Conservation (phyloP, 1,284 basidiomycete genomes). For the Thelephora terrestris region DNA sequence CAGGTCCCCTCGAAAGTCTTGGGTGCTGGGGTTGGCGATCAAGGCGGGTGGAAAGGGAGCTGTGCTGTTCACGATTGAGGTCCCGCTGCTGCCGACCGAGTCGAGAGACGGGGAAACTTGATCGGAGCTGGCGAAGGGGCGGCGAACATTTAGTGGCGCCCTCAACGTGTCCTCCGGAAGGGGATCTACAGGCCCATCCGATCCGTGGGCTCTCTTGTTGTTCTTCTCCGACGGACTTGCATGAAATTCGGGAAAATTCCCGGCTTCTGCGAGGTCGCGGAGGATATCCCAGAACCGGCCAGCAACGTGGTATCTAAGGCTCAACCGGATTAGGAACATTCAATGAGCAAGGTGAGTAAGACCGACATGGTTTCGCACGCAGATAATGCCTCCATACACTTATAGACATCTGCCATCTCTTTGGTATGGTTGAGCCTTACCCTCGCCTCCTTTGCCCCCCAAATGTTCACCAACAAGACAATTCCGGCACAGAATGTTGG, state of each 20-base stretch:
- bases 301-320: conserved; percentile 26
- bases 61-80: too few species aligned
- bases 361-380: conserved; percentile 35
- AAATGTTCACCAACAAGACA: conserved; percentile 58
- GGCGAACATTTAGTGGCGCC: too few species aligned
- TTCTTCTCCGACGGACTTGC: background rate
- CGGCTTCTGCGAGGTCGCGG: conserved; percentile 21
- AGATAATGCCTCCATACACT: conserved; percentile 46
- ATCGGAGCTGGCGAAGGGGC: too few species aligned
- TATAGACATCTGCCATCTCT: conserved; percentile 57
- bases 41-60: too few species aligned
- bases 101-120: too few species aligned
- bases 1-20: too few species aligned
- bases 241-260: conserved; percentile 16
- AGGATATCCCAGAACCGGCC: conserved; percentile 24
- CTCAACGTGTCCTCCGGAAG: background rate
- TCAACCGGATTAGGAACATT: conserved; percentile 4
- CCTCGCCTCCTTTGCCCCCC: conserved; percentile 48
- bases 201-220: background rate
- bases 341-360: conserved; percentile 3
- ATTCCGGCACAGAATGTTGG: conserved; percentile 48
- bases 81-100: too few species aligned
- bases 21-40: too few species aligned
- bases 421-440: conserved; percentile 37
- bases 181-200: background rate